A percentile compares a stretch with the other conserved stretches of the same genome.
These are phyloP conservation scores for Mycena capillaripes DNA, from an alignment of 768 basidiomycete species.

Conservation along the genomic window DNA sequence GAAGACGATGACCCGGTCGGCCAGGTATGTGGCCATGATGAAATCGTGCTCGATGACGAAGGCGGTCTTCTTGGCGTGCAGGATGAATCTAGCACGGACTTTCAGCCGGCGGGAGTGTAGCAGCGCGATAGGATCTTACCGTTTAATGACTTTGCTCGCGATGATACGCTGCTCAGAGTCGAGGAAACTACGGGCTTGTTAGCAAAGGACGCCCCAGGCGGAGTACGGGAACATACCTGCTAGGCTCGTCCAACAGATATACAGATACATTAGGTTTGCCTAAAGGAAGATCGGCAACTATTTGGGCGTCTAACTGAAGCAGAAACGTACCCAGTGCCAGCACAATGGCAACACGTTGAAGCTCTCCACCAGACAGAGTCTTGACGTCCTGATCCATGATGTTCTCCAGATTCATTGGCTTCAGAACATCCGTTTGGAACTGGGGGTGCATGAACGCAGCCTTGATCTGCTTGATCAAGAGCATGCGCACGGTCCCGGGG, in stretches of 20 bases:
- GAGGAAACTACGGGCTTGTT: conserved; percentile 73
- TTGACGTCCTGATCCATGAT: conserved; percentile 99
- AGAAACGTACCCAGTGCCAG: conserved; percentile 80
- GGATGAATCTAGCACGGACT: conserved; percentile 75
- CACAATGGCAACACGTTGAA: conserved; percentile 97
- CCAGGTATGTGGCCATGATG: conserved; percentile 99
- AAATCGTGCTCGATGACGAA: conserved; percentile 99
- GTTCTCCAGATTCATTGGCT: conserved; percentile 95
- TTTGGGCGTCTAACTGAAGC: background rate
- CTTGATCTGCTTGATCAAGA: conserved; percentile 95
- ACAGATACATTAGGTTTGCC: conserved; percentile 87
- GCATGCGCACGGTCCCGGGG: conserved; percentile 95
- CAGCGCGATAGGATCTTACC: conserved; percentile 57
- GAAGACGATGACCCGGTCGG: conserved; percentile 96
- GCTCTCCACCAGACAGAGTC: conserved; percentile 97
- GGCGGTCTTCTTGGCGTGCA: conserved; percentile 97
- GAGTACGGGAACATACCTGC: conserved; percentile 62
- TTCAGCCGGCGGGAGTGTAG: conserved; percentile 10
- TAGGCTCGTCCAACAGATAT: conserved; percentile 97
- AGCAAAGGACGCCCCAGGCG: background rate
- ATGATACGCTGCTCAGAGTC: conserved; percentile 99
- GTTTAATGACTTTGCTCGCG: conserved; percentile 97
- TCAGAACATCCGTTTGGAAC: conserved; percentile 98
- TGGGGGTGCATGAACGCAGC: conserved; percentile 98
- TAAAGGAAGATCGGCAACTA: conserved; percentile 38